Base-by-base conservation (phyloP, 2,329 filamentous ascomycete genomes). In the Pseudocercospora musae region DNA sequence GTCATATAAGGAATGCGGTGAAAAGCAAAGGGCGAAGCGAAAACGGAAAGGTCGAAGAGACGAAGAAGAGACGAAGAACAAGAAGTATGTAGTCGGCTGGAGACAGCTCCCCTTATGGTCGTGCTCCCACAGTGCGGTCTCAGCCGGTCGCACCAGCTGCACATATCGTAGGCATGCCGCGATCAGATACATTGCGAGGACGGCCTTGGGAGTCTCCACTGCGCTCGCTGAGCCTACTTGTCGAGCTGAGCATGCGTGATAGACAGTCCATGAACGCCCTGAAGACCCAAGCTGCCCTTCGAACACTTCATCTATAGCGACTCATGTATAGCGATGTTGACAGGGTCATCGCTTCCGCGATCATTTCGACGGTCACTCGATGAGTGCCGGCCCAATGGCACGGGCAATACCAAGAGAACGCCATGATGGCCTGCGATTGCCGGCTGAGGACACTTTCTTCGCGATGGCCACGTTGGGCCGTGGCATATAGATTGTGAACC, bases 61-160 rank as follows among this genome's bases (percentile, higher is more conserved):
- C 40, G 54, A 37, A 49, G 59, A 42, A 42, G 48, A 57, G 18
- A 33, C 33, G 49, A 33, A 42, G 31, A 33, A 55, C 48, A 33
- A 40, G 42, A 42, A 8, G 40, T 33, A 40, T 40, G 6, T 6
- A 6, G 23, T 55, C 49, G 57, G 56, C 46, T 23, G 50, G 18
- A 50, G n/a, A 59, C 40, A 52, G 40, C 20, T 40, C 56, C 59
- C 18, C 40, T 59, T 59, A 18, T 48, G 49, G 60, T 31, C 15
- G 11, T 55, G 49, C 2, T 7, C 23, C 20, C 25, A 58, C 37
- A 29, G 15, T 20, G 40, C 18, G 56, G 55, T 58, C 31, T 37
- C 60, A 58, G 40, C 15, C 37, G 42, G 60, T 62, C 29, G 42
- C 60, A 62, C 60, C 40, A 42, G 60, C 25, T 62, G 57, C 42